Percentiles rank a stretch among this genome's conserved stretches.
Conservation (phyloP, 2,329 filamentous ascomycete genomes). For the Fusarium nygamai region DNA sequence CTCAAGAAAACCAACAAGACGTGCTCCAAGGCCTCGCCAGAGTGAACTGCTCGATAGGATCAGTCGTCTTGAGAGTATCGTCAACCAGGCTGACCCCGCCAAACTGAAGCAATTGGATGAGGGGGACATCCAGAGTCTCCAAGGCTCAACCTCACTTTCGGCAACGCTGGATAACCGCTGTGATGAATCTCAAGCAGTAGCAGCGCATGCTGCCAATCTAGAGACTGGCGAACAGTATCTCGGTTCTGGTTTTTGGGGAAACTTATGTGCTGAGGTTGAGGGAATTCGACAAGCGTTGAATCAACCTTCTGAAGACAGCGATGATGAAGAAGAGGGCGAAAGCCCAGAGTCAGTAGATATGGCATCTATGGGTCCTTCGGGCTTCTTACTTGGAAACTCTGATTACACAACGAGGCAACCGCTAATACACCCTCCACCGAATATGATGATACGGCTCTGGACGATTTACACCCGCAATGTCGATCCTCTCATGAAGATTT, state of each 20-base stretch:
- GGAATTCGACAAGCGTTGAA: constrained; percentile 56
- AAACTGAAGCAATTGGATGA: constrained; percentile 42
- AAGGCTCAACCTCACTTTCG: background rate
- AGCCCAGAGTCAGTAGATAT: constrained; percentile 45
- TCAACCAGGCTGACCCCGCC: constrained; percentile 53
- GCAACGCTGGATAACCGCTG: constrained; percentile 25
- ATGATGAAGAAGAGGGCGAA: constrained; percentile 48
- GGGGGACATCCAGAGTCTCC: constrained; percentile 3
- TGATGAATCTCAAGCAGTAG: constrained; percentile 21
- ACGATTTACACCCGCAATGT: constrained; percentile 52
- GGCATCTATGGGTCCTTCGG: constrained; percentile 41
- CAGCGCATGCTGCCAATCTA: constrained; percentile 32
- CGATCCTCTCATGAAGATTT: constrained; percentile 56
- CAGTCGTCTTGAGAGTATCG: constrained; percentile 56
- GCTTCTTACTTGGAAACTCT: constrained; percentile 42
- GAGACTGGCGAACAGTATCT: constrained; percentile 48
- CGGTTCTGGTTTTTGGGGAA: constrained; percentile 56
- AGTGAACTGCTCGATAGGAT: constrained; percentile 56
- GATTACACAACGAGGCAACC: constrained; percentile 33
- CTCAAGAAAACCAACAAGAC: constrained; percentile 55
- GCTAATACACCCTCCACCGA: constrained; percentile 49
- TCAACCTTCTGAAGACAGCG: constrained; percentile 53
- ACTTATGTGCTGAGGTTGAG: constrained; percentile 56
- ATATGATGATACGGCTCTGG: constrained; percentile 51
- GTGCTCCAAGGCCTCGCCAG: constrained; percentile 54